These are phyloP conservation scores for Trichomonas tenax DNA, from an alignment of 208 protist species.

Conservation along the genomic window DNA sequence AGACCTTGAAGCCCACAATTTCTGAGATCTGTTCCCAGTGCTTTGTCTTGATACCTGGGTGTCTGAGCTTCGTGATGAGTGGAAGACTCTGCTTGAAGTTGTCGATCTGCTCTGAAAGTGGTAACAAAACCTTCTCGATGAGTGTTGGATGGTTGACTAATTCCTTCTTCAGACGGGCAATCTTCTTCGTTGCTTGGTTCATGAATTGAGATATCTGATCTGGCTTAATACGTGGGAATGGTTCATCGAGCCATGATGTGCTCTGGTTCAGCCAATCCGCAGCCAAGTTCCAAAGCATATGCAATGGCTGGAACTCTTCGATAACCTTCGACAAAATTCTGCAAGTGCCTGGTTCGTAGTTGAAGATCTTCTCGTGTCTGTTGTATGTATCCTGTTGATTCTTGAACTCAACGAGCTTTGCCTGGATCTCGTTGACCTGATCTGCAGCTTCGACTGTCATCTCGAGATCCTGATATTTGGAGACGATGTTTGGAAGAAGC, in stretches of 20 bases:
- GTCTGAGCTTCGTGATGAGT: conserved; percentile 72
- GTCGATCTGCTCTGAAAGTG: conserved; percentile 56
- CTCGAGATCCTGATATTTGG: not conserved
- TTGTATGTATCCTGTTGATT: not conserved
- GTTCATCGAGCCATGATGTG: not conserved
- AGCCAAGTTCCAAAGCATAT: not conserved
- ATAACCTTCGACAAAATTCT: not conserved
- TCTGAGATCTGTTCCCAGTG: conserved; percentile 63
- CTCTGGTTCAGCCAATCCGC: not conserved
- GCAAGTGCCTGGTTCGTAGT: not conserved
- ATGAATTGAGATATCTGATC: not conserved
- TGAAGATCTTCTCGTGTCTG: not conserved
- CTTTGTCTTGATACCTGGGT: conserved; percentile 47
- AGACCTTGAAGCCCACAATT: conserved; percentile 50
- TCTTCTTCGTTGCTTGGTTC: not conserved
- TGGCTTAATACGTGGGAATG: conserved; percentile 18
- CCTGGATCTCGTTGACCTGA: not conserved
- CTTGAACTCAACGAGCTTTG: not conserved
- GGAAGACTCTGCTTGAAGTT: conserved; percentile 79
- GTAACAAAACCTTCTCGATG: not conserved
- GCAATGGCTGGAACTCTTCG: not conserved
- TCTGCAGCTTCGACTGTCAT: not conserved
- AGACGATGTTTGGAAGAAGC: not conserved
- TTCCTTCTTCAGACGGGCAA: not conserved
- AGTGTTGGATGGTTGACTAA: not conserved